Conservation (phyloP, 2,329 filamentous ascomycete species). For the Magnaporthiopsis rhizophila region DNA sequence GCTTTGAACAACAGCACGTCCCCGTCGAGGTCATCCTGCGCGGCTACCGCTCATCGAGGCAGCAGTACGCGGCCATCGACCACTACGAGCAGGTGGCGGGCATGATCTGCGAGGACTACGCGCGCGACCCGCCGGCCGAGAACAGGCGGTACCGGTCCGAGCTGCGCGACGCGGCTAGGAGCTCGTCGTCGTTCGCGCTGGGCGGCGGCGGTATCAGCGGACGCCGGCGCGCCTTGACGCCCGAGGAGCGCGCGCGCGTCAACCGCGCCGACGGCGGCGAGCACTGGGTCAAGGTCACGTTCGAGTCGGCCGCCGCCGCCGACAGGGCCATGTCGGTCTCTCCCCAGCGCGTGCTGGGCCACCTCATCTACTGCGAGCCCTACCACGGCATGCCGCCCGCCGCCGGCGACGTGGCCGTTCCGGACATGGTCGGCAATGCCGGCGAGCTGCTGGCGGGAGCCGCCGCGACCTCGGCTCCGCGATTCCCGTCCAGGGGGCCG, state of each 20-base stretch:
- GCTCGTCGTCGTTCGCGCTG: constrained; percentile 35
- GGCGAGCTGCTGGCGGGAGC: constrained; percentile 25
- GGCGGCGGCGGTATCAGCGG: constrained; percentile 4
- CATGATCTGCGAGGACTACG: constrained; percentile 86
- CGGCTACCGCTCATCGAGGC: constrained; percentile 59
- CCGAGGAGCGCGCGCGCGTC: constrained; percentile 69
- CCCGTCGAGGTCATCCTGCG: constrained; percentile 75
- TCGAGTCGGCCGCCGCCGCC: constrained; percentile 64
- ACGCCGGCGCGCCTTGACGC: constrained; percentile 55
- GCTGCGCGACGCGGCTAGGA: constrained; percentile 58
- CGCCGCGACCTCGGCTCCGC: neutral
- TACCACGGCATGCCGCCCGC: constrained; percentile 57
- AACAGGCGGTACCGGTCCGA: constrained; percentile 66
- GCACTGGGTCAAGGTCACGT: constrained; percentile 88
- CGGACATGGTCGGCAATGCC: constrained; percentile 37
- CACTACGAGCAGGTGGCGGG: constrained; percentile 85
- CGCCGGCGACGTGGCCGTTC: constrained; percentile 54
- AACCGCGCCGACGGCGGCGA: constrained; percentile 75
- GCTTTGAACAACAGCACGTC: constrained; percentile 27
- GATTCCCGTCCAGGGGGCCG: constrained; percentile 13
- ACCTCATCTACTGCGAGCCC: constrained; percentile 62
- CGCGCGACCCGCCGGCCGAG: constrained; percentile 69
- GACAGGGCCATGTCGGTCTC: constrained; percentile 62
- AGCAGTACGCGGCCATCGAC: constrained; percentile 80
- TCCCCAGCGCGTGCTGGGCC: constrained; percentile 63